These are phyloP conservation scores for Aspergillus sp. DNA, from an alignment of 2,329 filamentous ascomycete genomes.

Conservation along the genomic window DNA sequence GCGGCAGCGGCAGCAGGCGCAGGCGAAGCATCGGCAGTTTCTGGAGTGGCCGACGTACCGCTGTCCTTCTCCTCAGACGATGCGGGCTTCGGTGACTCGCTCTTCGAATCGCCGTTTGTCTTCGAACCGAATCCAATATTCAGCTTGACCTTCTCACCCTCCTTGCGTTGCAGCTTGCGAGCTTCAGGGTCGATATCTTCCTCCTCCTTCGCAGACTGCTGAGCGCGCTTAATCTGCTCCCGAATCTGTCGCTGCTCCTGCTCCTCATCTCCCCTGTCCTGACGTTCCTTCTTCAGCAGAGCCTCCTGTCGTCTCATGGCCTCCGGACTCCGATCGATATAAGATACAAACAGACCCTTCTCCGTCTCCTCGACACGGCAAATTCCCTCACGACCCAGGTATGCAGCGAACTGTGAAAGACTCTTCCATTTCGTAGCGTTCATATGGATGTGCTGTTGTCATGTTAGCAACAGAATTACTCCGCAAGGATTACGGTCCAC, in stretches of 20 bases:
- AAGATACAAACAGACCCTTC: conserved; percentile 80
- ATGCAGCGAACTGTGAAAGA: conserved; percentile 86
- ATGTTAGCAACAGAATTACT: background rate
- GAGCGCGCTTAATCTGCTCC: conserved; percentile 79
- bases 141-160: conserved; percentile 75
- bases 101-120: conserved; percentile 26
- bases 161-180: conserved; percentile 55
- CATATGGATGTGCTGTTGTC: conserved; percentile 74
- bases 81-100: conserved; percentile 23
- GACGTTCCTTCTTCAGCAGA: conserved; percentile 76
- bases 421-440: conserved; percentile 88
- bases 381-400: conserved; percentile 81
- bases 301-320: conserved; percentile 79
- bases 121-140: conserved; percentile 58
- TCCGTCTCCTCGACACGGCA: conserved; percentile 87
- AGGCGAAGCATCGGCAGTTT: conserved; percentile 20
- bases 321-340: conserved; percentile 90
- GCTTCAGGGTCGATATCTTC: conserved; percentile 46
- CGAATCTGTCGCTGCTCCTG: conserved; percentile 79
- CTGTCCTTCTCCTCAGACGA: conserved; percentile 28
- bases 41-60: conserved; percentile 14
- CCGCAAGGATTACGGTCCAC: conserved; percentile 1
- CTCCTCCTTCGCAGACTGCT: conserved; percentile 57
- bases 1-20: conserved; percentile 17
- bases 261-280: conserved; percentile 89